These are phyloP conservation scores for Ustilago shanxiensis DNA, from an alignment of 1,284 basidiomycete species.

Conservation along the genomic window DNA sequence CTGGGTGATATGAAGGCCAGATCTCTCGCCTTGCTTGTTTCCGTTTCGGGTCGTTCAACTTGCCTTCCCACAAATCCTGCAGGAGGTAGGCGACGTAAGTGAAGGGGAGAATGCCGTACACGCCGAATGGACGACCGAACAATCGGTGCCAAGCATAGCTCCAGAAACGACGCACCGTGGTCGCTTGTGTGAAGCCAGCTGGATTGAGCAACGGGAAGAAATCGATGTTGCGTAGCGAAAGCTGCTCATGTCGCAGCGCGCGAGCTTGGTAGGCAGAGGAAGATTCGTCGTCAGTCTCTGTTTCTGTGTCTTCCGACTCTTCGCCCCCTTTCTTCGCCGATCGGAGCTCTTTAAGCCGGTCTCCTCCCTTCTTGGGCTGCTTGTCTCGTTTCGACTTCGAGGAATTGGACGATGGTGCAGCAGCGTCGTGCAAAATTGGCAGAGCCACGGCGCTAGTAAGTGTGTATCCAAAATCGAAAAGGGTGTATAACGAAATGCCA, in stretches of 20 bases:
- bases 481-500: slow-evolving; percentile 51
- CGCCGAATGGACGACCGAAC: slow-evolving; percentile 50
- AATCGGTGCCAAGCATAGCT: slow-evolving; percentile 52
- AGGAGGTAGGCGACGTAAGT: slow-evolving; percentile 39
- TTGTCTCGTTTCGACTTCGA: neutral
- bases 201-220: slow-evolving; percentile 59
- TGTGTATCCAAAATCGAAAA: slow-evolving; percentile 59
- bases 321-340: slow-evolving; percentile 1
- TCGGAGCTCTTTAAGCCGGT: slow-evolving; percentile 14
- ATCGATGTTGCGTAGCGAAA: slow-evolving; percentile 53
- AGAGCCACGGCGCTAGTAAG: slow-evolving; percentile 48
- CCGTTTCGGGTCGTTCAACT: slow-evolving; percentile 38
- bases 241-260: slow-evolving; percentile 25
- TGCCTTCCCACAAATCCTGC: slow-evolving; percentile 35
- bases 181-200: slow-evolving; percentile 36
- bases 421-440: slow-evolving; percentile 42
- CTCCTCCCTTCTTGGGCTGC: neutral
- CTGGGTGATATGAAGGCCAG: slow-evolving; percentile 47
- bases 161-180: slow-evolving; percentile 49
- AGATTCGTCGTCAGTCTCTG: slow-evolving; percentile 39
- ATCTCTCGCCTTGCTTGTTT: slow-evolving; percentile 35
- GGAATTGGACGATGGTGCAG: neutral
- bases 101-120: slow-evolving; percentile 54
- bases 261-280: slow-evolving; percentile 17
- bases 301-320: slow-evolving; percentile 42